These are phyloP conservation scores for Microthlaspi erraticum DNA, from an alignment of 345 rosid genomes.

Conservation along the genomic window DNA sequence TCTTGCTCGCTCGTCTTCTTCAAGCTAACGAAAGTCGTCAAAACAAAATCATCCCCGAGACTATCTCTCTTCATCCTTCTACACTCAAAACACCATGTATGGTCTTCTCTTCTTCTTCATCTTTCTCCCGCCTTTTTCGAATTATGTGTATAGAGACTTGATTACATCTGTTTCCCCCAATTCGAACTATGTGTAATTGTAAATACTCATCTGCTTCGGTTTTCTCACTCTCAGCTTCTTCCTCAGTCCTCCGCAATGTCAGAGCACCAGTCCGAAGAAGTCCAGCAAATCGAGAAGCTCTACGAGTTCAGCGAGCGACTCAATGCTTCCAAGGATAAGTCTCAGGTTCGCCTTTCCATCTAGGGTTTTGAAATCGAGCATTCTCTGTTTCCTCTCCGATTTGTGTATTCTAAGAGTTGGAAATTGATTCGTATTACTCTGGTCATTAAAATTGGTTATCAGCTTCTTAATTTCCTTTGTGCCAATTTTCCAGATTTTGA, in stretches of 20 bases:
- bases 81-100: slow-evolving; percentile 32
- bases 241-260: slow-evolving; percentile 58
- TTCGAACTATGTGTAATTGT: slow-evolving; percentile 17
- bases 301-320: slow-evolving; percentile 97
- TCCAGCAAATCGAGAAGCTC: slow-evolving; percentile 86
- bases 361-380: slow-evolving; percentile 40
- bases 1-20: slow-evolving; percentile 25
- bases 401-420: no score
- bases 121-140: slow-evolving; percentile 25
- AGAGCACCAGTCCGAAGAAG: slow-evolving; percentile 65
- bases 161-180: slow-evolving; percentile 10
- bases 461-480: not conserved
- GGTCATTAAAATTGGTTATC: not conserved
- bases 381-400: not conserved
- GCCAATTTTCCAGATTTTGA: not conserved
- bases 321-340: slow-evolving; percentile 92
- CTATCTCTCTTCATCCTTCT: slow-evolving; percentile 19
- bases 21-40: slow-evolving; percentile 35
- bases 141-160: not conserved
- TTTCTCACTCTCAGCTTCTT: slow-evolving; percentile 49
- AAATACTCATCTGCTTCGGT: slow-evolving; percentile 31
- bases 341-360: slow-evolving; percentile 58
- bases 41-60: not conserved
- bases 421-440: not conserved
- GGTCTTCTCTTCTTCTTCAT: slow-evolving; percentile 32